Evolutionary conservation across 129 eudicot genomes (phyloP).

Genomic region (Dittrichia graveolens): DNA sequence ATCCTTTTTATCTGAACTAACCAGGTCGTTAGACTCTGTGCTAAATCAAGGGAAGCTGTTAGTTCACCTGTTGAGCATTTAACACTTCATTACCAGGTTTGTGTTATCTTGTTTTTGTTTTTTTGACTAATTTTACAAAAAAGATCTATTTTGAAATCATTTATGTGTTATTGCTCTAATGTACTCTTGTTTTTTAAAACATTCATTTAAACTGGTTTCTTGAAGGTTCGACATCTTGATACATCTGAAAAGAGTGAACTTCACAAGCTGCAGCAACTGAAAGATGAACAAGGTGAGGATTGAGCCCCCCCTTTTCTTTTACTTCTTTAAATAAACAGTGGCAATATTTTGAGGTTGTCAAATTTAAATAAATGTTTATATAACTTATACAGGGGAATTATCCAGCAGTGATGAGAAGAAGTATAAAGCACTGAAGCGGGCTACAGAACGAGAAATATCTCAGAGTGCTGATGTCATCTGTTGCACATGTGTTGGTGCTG

Average conservation of each 20-base stretch:
- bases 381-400: slow-evolving; percentile 54
- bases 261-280: slow-evolving; percentile 79
- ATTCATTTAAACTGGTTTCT: background rate
- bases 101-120: background rate
- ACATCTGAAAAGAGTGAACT: slow-evolving; percentile 89
- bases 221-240: slow-evolving; percentile 84
- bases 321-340: too few relatives aligned
- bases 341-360: too few relatives aligned
- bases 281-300: slow-evolving; percentile 75
- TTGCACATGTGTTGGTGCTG: slow-evolving; percentile 91
- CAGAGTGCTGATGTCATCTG: slow-evolving; percentile 94
- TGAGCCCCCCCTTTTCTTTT: too few relatives aligned
- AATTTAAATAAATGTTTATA: background rate
- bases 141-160: too few relatives aligned
- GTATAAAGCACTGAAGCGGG: slow-evolving; percentile 76
- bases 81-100: slow-evolving; percentile 82
- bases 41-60: slow-evolving; percentile 89
- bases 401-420: slow-evolving; percentile 90
- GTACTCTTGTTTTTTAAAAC: background rate
- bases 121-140: too few relatives aligned
- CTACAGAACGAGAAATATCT: slow-evolving; percentile 86
- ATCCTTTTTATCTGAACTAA: background rate
- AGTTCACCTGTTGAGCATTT: slow-evolving; percentile 92
- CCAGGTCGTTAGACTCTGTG: slow-evolving; percentile 87
- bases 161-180: too few relatives aligned